Evolutionary conservation across 2,329 filamentous ascomycete genomes (phyloP).

Genomic region (Moelleriella libera): DNA sequence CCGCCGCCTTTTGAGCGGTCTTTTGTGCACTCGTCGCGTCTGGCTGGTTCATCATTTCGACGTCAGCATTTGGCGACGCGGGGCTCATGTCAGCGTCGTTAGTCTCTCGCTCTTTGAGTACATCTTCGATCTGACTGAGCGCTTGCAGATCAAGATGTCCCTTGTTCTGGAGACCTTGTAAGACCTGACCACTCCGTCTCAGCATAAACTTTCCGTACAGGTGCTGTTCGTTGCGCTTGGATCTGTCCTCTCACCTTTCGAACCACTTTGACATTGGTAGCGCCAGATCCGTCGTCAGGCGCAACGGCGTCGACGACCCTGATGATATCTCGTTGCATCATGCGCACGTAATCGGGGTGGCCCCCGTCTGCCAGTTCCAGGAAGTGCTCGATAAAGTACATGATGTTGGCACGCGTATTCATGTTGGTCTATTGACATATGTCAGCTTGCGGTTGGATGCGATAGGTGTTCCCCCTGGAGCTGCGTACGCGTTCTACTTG

Average conservation of each 20-base stretch:
- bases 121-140: constrained; percentile 67
- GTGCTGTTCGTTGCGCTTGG: not conserved
- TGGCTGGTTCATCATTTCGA: constrained; percentile 25
- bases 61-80: constrained; percentile 32
- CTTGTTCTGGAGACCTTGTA: constrained; percentile 57
- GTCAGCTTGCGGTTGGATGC: not conserved
- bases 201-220: not conserved
- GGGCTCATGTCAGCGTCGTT: constrained; percentile 40
- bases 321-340: constrained; percentile 90
- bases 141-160: constrained; percentile 60
- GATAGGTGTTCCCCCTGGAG: not conserved
- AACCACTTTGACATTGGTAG: constrained; percentile 87
- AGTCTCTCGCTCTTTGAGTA: constrained; percentile 65
- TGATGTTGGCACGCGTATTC: constrained; percentile 96
- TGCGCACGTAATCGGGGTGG: constrained; percentile 70
- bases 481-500: constrained; percentile 63
- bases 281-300: constrained; percentile 72
- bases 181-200: constrained; percentile 30
- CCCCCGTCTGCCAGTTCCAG: constrained; percentile 72
- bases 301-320: constrained; percentile 86
- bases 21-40: constrained; percentile 25
- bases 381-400: constrained; percentile 96
- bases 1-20: constrained; percentile 15
- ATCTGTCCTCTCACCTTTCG: constrained; percentile 43
- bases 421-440: constrained; percentile 56